Base-by-base conservation (phyloP, 805 yeast genomes). In the Hanseniaspora mollemarum region DNA sequence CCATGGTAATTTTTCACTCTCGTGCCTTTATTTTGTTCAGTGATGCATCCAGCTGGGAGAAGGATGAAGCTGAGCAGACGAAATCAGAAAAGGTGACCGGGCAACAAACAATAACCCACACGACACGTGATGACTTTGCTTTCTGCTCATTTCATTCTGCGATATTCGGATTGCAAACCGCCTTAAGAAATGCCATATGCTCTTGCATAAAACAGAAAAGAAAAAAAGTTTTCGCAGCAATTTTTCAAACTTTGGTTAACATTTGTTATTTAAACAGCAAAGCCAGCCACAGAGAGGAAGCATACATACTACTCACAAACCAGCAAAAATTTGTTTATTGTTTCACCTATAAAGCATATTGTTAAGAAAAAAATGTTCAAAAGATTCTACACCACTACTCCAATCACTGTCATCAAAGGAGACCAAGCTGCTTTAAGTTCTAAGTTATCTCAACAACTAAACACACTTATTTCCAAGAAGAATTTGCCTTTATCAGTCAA, bases 341-440 rank as follows among this genome's bases (percentile, higher is more conserved):
- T n/a, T n/a, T n/a, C 9, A 28, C 13, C 9, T 9, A 13, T 9
- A 28, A 9, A 28, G 12, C 13, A 28, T 10, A 9, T 33, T n/a
- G n/a, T 33, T 36, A 29, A 16, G 65, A 62, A 75, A 54, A 75
- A 76, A 56, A 73, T 84, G 62, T 94, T 95, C 62, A 86, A 86
- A 73, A 83, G 85, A 71, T 87, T 86, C 71, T 97, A 97, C 60
- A 95, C 96, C 56, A 81, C 81, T 66, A 88, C 78, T 75, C 84
- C 90, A 49, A 96, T 92, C 53, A 90, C 98, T 46, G 75, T 90
- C 67, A 82, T 90, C 60, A 97, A 97, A 54, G 96, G 98, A 71
- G 98, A 90, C 66, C 97, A 97, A 77, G 83, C 88, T 59, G 45
- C 35, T 29, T 32, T 46, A 40, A 46, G 51, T 18, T 5, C 40